phyloP scores from a whole-genome alignment of 257 asterid species.

The Solanum infundibuliforme region DNA sequence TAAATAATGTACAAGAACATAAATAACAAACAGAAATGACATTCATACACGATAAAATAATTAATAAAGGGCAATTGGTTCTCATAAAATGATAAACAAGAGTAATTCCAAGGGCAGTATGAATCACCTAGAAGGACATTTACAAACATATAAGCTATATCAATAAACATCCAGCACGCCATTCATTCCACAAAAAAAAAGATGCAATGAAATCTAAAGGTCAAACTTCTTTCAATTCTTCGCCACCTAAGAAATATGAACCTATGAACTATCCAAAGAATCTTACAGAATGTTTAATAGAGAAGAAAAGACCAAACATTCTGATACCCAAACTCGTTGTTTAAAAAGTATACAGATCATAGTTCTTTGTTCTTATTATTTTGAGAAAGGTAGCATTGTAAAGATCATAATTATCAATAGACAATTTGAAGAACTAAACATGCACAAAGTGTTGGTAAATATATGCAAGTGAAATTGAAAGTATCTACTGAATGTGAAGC shows the following conservation, averaged over 20 bases:
- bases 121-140: background rate
- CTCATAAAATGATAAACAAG: background rate
- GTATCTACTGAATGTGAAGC: background rate
- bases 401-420: background rate
- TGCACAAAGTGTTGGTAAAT: background rate
- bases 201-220: background rate
- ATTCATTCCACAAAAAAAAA: background rate
- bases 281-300: background rate
- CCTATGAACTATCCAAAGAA: background rate
- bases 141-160: background rate
- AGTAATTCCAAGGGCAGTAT: background rate
- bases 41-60: background rate
- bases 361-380: background rate
- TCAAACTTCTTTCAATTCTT: background rate
- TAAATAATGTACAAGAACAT: constrained; percentile 9
- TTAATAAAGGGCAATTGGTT: background rate
- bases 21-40: background rate
- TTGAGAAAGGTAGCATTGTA: background rate
- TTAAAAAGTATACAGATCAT: background rate
- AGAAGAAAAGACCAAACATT: background rate
- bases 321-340: background rate
- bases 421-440: background rate
- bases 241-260: background rate
- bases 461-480: background rate
- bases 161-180: background rate